Base-by-base conservation (phyloP, 2,329 filamentous ascomycete genomes). In the Microsporum canis region DNA sequence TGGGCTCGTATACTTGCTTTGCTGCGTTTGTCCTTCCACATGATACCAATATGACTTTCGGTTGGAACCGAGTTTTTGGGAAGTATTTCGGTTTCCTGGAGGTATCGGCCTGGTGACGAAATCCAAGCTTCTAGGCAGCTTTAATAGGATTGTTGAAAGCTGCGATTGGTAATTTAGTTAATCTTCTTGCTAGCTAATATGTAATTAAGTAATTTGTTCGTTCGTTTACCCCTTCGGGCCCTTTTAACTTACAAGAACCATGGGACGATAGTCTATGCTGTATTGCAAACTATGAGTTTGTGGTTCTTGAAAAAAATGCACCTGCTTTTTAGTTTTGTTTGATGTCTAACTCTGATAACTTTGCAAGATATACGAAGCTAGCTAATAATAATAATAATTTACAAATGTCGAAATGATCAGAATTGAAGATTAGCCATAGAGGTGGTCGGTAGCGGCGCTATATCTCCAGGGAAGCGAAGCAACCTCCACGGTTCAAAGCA, bases 1-100 rank as follows among this genome's bases (percentile, higher is more conserved):
- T 31, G 23, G 10, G 27, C 14, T 29, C 31, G 27, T 14, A 29
- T 51, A 12, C 14, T 14, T 51, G 6, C 14, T 31, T 29, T 51
- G 23, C 31, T 51, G 23, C 10, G 34, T 34, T 23, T 3, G 10
- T 12, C 17, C 31, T 36, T 55, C 36, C 12, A n/a, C 34, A 55
- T 55, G 51, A 55, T 55, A 55, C 51, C 51, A 55, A 55, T 14
- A n/a, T 55, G 12, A 55, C 31, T 55, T 55, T 34, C 31, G 31
- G 33, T 36, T 55, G 23, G 10, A 55, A 17, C 17, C 23, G 14
- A 31, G 51, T 31, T 29, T 29, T 51, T 4, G 45, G 45, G 12
- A 29, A 51, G 23, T 12, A 8, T 3, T 51, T 51, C 45, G 27
- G 23, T 27, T 12, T 5, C 27, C 45, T 51, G 23, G 27, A 31